Evolutionary conservation across 2,329 filamentous ascomycete species (phyloP), one percentile per base, ranked within the genome.

Genomic region (Exophiala xenobiotica): DNA sequence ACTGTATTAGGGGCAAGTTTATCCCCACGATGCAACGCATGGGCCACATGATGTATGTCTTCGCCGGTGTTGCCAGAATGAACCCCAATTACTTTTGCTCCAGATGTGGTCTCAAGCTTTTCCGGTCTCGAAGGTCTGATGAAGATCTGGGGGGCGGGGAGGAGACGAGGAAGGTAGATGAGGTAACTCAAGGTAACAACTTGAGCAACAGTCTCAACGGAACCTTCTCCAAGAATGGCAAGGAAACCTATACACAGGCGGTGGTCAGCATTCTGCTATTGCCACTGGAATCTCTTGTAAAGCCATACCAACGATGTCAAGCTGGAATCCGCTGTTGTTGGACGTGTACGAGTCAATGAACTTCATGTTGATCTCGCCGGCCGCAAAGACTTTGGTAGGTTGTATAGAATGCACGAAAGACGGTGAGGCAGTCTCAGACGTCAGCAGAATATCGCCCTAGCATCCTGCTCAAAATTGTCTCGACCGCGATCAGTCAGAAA

Each of bases 151-250:
- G 76, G 76, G 4, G 76, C 76, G 19, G 76, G 76, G 9, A 78
- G 65, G 29, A 78, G 67, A 31, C 76, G 70, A 27, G 76, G 76
- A 5, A 78, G 64, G 54, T 73, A 76, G 56, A 75, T 74, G 61
- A 76, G 73, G 61, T 63, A 68, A 8, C 75, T 78, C 4, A 78
- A 67, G 0, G 75, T 75, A 4, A 74, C 70, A 18, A 78, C 74
- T 61, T 78, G 74, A 14, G 75, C 74, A 56, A 76, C 77, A 35
- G 74, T 71, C 5, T 74, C 65, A 18, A 78, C 70, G 41, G 71
- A 75, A 65, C 74, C 74, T 63, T 78, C 76, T 39, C 76, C 76
- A 22, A 78, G 64, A 55, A 79, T 74, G 51, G 76, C 76, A n/a
- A 79, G 72, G 61, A 78, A 78, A 58, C 60, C 60, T 62, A 22